These are phyloP conservation scores for Fusarium sublunatum DNA, from an alignment of 2,329 filamentous ascomycete species.

Conservation along the genomic window DNA sequence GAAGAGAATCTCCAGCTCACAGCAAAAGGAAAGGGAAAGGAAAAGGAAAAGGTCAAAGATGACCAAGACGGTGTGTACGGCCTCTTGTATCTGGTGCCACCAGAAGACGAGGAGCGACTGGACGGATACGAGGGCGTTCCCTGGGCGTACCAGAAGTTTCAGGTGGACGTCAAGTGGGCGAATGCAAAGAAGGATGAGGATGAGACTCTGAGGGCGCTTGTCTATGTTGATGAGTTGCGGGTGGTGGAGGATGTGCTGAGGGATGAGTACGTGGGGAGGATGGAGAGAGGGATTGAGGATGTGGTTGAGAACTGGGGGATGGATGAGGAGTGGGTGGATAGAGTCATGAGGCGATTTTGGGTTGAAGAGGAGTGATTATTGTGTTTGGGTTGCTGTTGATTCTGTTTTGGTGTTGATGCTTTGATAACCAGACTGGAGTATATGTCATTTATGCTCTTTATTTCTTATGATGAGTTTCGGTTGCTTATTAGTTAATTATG, in stretches of 20 bases:
- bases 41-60: not conserved
- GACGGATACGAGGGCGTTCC: conserved; percentile 73
- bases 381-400: not conserved
- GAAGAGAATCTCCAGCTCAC: conserved; percentile 4
- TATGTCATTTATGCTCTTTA: not conserved
- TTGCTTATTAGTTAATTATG: too few relatives aligned
- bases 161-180: conserved; percentile 50
- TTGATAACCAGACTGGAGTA: not conserved
- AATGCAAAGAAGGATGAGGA: conserved; percentile 38
- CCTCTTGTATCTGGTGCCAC: conserved; percentile 64
- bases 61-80: conserved; percentile 63
- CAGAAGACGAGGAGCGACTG: conserved; percentile 62
- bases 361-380: conserved; percentile 14
- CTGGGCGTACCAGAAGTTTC: conserved; percentile 66
- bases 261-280: conserved; percentile 70
- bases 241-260: conserved; percentile 55
- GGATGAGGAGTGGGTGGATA: conserved; percentile 64
- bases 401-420: not conserved
- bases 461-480: too few relatives aligned
- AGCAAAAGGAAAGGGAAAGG: conserved; percentile 21
- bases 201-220: conserved; percentile 57
- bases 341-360: conserved; percentile 63
- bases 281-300: conserved; percentile 73
- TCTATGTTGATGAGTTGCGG: conserved; percentile 67
- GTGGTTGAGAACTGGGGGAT: conserved; percentile 64